phyloP scores from a whole-genome alignment of 345 rosid genomes.

The Gynandropsis gynandra region DNA sequence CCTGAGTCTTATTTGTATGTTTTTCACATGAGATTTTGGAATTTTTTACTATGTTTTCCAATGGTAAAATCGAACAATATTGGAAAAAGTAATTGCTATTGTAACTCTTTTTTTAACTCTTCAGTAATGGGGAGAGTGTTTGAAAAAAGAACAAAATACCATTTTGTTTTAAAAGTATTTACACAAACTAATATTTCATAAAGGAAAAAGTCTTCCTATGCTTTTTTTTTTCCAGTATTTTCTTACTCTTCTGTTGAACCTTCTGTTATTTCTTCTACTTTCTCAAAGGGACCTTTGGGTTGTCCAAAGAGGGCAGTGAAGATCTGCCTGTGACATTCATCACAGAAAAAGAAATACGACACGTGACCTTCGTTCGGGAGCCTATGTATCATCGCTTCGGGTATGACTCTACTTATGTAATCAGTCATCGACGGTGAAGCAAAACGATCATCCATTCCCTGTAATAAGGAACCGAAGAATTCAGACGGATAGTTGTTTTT shows the following conservation, averaged over 20 bases:
- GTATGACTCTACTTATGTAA: slow-evolving; percentile 69
- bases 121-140: too few species aligned
- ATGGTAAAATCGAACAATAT: too few species aligned
- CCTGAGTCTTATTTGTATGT: too few species aligned
- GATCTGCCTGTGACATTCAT: slow-evolving; percentile 68
- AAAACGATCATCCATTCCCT: slow-evolving; percentile 78
- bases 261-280: slow-evolving; percentile 26
- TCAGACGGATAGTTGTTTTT: neutral
- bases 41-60: too few species aligned
- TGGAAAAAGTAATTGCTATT: too few species aligned
- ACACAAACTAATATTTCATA: too few species aligned
- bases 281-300: slow-evolving; percentile 50
- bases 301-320: slow-evolving; percentile 63
- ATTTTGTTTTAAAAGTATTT: too few species aligned
- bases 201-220: too few species aligned
- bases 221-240: slow-evolving; percentile 3
- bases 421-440: slow-evolving; percentile 56
- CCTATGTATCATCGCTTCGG: slow-evolving; percentile 50
- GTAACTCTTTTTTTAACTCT: too few species aligned
- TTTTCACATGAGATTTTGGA: too few species aligned
- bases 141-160: neutral
- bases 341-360: slow-evolving; percentile 72
- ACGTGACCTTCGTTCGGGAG: slow-evolving; percentile 82
- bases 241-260: slow-evolving; percentile 25
- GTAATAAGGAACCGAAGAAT: slow-evolving; percentile 14